Evolutionary conservation across 768 basidiomycete species (phyloP), one percentile per base, ranked within the genome.

Genomic region (Rhodotorula babjevae): DNA sequence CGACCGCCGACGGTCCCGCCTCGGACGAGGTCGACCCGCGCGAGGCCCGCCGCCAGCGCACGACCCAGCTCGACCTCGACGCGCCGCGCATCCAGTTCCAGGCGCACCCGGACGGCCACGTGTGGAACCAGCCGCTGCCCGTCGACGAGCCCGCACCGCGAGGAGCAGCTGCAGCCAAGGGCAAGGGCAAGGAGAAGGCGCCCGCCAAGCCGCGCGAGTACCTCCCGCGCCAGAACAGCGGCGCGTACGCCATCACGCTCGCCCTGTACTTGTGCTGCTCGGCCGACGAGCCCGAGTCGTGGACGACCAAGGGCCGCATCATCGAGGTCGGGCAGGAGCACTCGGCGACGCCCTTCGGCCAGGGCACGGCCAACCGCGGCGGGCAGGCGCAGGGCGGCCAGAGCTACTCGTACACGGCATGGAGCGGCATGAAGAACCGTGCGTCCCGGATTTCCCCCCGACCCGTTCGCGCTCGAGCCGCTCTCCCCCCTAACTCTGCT

Each of bases 191-290:
- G 56, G 56, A 25, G 33, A 25, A 44, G 19, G 56, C 57, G 55
- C 42, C 61, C 25, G 52, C 42, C 19, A 65, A 63, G 60, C 3
- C 46, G 47, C 61, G 61, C 40, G 64, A 36, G 31, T 76, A 76
- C 69, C 47, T 76, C 53, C 75, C 75, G 8, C 56, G 55, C 27
- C 27, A 66, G 36, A 15, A 56, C 21, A 61, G 62, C 18, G 72
- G 75, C 5, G 40, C 72, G 25, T 76, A 73, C 64, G 75, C 72
- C 18, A 68, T 76, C 62, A 57, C 73, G 29, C 36, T 76, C 59
- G 60, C 61, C n/a, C 46, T 76, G 40, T 76, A 76, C 69, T 23
- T 27, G 33, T 36, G 53, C 65, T 40, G 55, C 8, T 57, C 59
- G 19, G 65, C 25, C 47, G 74, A 67, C 33, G 74, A 72, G 23